Evolutionary conservation across 768 basidiomycete genomes (phyloP).

Genomic region (Russula ochroleuca): DNA sequence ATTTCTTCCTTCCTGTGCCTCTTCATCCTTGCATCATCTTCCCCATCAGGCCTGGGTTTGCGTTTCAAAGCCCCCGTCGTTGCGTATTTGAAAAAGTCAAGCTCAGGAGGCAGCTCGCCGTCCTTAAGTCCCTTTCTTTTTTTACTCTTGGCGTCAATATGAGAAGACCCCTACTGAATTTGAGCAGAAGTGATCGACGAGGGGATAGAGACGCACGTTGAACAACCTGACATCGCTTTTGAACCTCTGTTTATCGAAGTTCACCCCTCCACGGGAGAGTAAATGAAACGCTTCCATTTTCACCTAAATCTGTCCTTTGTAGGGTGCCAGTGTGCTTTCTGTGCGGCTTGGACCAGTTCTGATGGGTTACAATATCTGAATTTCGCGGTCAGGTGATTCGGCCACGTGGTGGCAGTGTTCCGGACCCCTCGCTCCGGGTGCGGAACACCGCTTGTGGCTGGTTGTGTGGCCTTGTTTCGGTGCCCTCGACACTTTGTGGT

Average conservation of each 20-base stretch:
- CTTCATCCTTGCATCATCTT: conserved; percentile 13
- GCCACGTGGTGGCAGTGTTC: background rate
- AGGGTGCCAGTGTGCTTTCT: background rate
- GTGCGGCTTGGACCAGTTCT: no score
- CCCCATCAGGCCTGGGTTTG: conserved; percentile 35
- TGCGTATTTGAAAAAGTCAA: conserved; percentile 92
- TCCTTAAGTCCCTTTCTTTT: conserved; percentile 31
- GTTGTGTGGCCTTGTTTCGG: conserved; percentile 25
- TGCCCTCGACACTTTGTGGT: conserved; percentile 20
- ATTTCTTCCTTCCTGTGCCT: conserved; percentile 15
- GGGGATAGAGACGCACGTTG: conserved; percentile 41
- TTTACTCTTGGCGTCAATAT: conserved; percentile 30
- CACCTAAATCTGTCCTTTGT: background rate
- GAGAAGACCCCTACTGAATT: conserved; percentile 30
- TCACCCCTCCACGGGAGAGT: conserved; percentile 79
- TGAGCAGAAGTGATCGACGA: conserved; percentile 4
- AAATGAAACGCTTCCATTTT: conserved; percentile 85
- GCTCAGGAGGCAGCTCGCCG: conserved; percentile 63
- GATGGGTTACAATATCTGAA: background rate
- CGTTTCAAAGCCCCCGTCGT: conserved; percentile 52
- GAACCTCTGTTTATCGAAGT: conserved; percentile 75
- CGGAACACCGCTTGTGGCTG: background rate
- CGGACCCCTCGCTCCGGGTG: background rate
- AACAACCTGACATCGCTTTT: conserved; percentile 68
- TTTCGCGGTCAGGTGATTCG: conserved; percentile 21